Conservation (phyloP, 2,329 filamentous ascomycete genomes). For the Cyphellophora europaea region DNA sequence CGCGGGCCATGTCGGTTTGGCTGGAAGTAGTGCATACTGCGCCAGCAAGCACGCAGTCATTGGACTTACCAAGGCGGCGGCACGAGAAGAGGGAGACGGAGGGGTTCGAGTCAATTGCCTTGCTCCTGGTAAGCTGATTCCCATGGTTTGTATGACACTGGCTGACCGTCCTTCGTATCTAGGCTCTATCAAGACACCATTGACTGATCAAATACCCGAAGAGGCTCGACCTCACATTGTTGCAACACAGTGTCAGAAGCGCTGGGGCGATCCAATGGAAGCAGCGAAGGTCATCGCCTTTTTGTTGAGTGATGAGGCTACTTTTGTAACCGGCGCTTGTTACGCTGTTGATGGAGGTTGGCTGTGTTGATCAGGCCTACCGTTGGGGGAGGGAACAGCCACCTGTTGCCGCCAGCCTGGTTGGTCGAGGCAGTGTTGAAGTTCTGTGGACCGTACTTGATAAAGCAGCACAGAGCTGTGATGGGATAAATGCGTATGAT, state of each 20-base stretch:
- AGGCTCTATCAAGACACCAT: constrained; percentile 9
- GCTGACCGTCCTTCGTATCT: constrained; percentile 12
- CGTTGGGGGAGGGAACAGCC: too few species aligned
- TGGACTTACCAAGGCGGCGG: constrained; percentile 32
- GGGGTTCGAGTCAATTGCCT: constrained; percentile 29
- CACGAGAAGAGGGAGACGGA: constrained; percentile 22
- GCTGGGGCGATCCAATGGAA: constrained; percentile 25
- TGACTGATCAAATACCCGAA: constrained; percentile 6
- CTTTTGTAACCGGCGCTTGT: constrained; percentile 37
- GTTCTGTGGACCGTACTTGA: too few species aligned
- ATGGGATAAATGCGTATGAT: too few species aligned
- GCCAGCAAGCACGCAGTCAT: constrained; percentile 34
- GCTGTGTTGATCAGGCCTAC: constrained; percentile 22
- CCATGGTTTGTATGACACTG: background rate
- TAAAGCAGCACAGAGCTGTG: too few species aligned
- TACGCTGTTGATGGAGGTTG: constrained; percentile 40
- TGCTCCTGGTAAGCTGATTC: constrained; percentile 5
- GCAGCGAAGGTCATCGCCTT: constrained; percentile 38
- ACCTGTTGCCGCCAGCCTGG: too few species aligned
- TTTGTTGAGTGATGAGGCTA: constrained; percentile 35
- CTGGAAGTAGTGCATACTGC: constrained; percentile 32
- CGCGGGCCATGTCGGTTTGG: constrained; percentile 22
- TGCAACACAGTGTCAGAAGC: constrained; percentile 17
- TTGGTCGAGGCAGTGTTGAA: too few species aligned
- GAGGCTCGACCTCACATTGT: constrained; percentile 4